phyloP scores from a whole-genome alignment of 257 asterid species.

The Fraxinus excelsior region DNA sequence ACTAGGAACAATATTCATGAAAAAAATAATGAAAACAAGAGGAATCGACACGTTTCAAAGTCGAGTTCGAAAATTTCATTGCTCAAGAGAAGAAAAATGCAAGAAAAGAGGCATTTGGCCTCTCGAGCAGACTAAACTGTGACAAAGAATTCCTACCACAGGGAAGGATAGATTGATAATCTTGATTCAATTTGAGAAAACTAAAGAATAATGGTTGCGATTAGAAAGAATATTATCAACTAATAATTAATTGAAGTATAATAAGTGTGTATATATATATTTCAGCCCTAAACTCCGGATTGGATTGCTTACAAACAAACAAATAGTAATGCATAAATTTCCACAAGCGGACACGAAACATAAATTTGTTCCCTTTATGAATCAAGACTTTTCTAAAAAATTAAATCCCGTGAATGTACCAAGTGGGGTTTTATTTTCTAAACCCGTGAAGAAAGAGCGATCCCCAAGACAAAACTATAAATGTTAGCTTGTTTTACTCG shows the following conservation, averaged over 20 bases:
- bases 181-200: not conserved
- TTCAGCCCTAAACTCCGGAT: no score
- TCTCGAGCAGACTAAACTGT: no score
- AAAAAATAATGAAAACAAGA: no score
- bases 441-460: conserved; percentile 39
- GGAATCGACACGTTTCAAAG: no score
- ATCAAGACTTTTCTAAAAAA: not conserved
- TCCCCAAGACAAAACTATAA: conserved; percentile 13
- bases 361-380: not conserved
- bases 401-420: conserved; percentile 26
- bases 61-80: no score
- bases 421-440: not conserved
- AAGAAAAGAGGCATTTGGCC: no score
- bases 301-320: not conserved
- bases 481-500: not conserved
- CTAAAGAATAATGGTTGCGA: not conserved
- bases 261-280: no score
- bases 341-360: not conserved
- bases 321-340: not conserved
- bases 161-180: not conserved
- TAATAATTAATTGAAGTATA: no score
- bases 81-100: no score
- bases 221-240: not conserved
- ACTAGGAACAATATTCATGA: no score
- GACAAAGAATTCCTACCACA: no score